Conservation (phyloP, 352 stramenopile species). For the Peronospora belbahrii region DNA sequence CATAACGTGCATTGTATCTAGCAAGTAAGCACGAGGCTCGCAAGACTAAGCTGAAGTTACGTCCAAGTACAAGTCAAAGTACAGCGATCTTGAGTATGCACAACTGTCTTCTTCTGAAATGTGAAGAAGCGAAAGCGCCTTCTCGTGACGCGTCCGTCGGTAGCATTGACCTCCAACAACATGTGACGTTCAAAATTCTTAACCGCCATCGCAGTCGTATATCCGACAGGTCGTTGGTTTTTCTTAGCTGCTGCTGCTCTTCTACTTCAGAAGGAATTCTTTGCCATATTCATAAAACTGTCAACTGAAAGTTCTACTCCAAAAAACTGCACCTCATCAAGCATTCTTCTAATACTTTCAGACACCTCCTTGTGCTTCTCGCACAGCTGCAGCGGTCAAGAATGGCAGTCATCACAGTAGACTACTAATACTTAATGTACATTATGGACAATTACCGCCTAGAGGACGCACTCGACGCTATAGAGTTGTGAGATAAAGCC, state of each 20-base stretch:
- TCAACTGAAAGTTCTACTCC: conserved; percentile 38
- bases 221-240: not conserved
- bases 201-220: conserved; percentile 43
- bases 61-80: conserved; percentile 39
- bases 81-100: conserved; percentile 33
- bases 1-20: conserved; percentile 42
- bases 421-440: not conserved
- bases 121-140: conserved; percentile 42
- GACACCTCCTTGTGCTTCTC: conserved; percentile 38
- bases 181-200: conserved; percentile 36
- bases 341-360: conserved; percentile 33
- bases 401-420: conserved; percentile 12
- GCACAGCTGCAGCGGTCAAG: conserved; percentile 50
- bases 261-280: conserved; percentile 26
- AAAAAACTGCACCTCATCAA: conserved; percentile 50
- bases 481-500: conserved; percentile 55
- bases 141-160: conserved; percentile 24
- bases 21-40: conserved; percentile 29
- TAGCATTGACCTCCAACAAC: conserved; percentile 40
- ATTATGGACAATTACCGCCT: not conserved
- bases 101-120: conserved; percentile 34
- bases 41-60: conserved; percentile 45
- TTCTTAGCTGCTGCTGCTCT: conserved; percentile 5
- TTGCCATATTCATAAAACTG: conserved; percentile 40
- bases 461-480: conserved; percentile 43